Percentiles rank a stretch among this genome's conserved stretches.
These are phyloP conservation scores for Globisporangium heterothallicum DNA, from an alignment of 352 stramenopile genomes.

Conservation along the genomic window DNA sequence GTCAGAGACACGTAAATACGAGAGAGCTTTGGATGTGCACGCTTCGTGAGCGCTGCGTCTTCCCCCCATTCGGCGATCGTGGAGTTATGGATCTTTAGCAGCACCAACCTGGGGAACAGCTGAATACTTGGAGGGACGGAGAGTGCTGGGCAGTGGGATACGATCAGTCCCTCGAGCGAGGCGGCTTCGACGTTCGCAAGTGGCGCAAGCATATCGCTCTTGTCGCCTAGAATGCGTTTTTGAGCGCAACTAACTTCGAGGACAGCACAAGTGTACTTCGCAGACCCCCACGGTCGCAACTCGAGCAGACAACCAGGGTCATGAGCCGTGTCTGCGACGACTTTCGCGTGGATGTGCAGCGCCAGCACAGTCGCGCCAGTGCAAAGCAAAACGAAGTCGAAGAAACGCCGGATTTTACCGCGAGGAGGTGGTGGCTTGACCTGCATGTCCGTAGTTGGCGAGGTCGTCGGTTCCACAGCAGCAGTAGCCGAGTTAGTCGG, in stretches of 20 bases:
- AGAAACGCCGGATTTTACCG: slow-evolving; percentile 7
- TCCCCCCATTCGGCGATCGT: slow-evolving; percentile 4
- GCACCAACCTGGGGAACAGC: neutral
- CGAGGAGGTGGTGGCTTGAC: neutral
- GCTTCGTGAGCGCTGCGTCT: slow-evolving; percentile 8
- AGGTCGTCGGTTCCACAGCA: neutral
- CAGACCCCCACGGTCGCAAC: slow-evolving; percentile 2
- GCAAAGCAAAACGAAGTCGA: slow-evolving; percentile 3
- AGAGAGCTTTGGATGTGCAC: slow-evolving; percentile 2
- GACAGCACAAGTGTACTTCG: slow-evolving; percentile 4
- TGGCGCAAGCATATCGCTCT: neutral
- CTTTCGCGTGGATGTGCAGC: slow-evolving; percentile 1
- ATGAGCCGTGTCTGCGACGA: neutral
- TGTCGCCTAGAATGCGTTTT: neutral
- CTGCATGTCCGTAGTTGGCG: neutral
- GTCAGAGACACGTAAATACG: slow-evolving; percentile 5
- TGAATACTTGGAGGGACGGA: slow-evolving; percentile 1
- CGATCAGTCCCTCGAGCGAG: slow-evolving; percentile 2
- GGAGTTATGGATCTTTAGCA: slow-evolving; percentile 12
- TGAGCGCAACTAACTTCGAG: slow-evolving; percentile 10
- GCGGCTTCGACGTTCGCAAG: slow-evolving; percentile 1
- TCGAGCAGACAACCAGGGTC: slow-evolving; percentile 6
- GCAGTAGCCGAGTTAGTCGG: neutral
- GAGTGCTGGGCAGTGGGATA: slow-evolving; percentile 8
- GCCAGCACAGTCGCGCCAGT: slow-evolving; percentile 3